phyloP scores from a whole-genome alignment of 345 rosid genomes.

The Limnanthes douglasii region DNA sequence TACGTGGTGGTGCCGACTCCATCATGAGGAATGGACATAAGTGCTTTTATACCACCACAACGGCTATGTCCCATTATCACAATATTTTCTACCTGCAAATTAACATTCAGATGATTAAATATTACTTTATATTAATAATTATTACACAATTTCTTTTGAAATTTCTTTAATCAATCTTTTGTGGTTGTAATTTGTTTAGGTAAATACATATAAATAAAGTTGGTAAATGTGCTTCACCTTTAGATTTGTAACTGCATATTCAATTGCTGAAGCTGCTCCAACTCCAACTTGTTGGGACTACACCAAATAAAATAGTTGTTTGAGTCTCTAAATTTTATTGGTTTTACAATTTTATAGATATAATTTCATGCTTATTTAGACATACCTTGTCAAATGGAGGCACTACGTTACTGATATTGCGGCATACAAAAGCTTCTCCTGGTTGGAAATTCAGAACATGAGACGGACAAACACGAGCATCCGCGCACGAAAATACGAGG shows the following conservation, averaged over 20 bases:
- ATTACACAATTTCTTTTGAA: too few relatives aligned
- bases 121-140: too few relatives aligned
- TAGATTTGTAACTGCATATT: conserved; percentile 83
- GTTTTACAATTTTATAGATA: too few relatives aligned
- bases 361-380: neutral
- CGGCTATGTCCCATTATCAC: conserved; percentile 88
- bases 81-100: conserved; percentile 65
- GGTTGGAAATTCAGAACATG: conserved; percentile 83
- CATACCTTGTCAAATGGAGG: conserved; percentile 65
- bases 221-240: conserved; percentile 52
- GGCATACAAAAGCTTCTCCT: conserved; percentile 89
- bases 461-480: conserved; percentile 91
- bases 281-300: conserved; percentile 56
- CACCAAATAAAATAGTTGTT: conserved; percentile 2
- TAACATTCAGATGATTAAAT: too few relatives aligned
- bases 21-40: conserved; percentile 38
- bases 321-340: too few relatives aligned
- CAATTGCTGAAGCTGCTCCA: conserved; percentile 97
- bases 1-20: conserved; percentile 14
- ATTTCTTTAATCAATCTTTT: too few relatives aligned
- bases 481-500: conserved; percentile 95
- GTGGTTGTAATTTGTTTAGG: too few relatives aligned
- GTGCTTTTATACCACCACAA: conserved; percentile 96
- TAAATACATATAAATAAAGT: too few relatives aligned
- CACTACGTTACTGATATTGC: conserved; percentile 96